Evolutionary conservation across 164 flowering plant species (phyloP).

Genomic region (Stephania yunnanensis): DNA sequence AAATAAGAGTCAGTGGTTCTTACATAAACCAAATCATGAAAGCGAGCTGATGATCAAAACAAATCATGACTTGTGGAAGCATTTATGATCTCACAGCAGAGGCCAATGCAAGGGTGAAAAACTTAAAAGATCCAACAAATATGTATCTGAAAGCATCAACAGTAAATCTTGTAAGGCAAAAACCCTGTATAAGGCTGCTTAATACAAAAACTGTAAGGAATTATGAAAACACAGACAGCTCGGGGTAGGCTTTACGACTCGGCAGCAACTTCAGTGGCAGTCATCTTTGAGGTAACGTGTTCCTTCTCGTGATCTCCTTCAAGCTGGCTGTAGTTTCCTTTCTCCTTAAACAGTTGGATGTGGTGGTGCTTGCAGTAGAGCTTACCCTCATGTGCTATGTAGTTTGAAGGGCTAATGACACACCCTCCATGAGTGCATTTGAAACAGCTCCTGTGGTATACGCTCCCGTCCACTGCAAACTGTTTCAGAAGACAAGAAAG

Average conservation of each 20-base stretch:
- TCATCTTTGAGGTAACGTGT: slow-evolving; percentile 9
- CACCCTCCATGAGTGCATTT: slow-evolving; percentile 93
- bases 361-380: slow-evolving; percentile 93
- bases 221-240: slow-evolving; percentile 3
- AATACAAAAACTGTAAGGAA: slow-evolving; percentile 2
- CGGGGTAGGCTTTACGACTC: slow-evolving; percentile 16
- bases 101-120: slow-evolving; percentile 4
- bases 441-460: slow-evolving; percentile 89
- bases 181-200: slow-evolving; percentile 13
- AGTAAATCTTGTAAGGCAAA: slow-evolving; percentile 6
- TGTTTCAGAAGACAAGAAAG: slow-evolving; percentile 14
- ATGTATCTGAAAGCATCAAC: slow-evolving; percentile 8
- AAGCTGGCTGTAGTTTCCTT: slow-evolving; percentile 85
- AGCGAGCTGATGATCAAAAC: slow-evolving; percentile 13
- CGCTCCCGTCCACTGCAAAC: slow-evolving; percentile 77
- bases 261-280: slow-evolving; percentile 29
- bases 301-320: slow-evolving; percentile 46
- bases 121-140: slow-evolving; percentile 13
- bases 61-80: slow-evolving; percentile 15
- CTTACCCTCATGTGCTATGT: slow-evolving; percentile 83
- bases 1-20: not conserved
- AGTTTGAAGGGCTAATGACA: slow-evolving; percentile 84
- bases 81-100: slow-evolving; percentile 15
- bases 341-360: slow-evolving; percentile 80
- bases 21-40: slow-evolving; percentile 14